Evolutionary conservation across 306 rosid genomes (phyloP), one percentile per base, ranked within the genome.

Genomic region (Sindora glabra): DNA sequence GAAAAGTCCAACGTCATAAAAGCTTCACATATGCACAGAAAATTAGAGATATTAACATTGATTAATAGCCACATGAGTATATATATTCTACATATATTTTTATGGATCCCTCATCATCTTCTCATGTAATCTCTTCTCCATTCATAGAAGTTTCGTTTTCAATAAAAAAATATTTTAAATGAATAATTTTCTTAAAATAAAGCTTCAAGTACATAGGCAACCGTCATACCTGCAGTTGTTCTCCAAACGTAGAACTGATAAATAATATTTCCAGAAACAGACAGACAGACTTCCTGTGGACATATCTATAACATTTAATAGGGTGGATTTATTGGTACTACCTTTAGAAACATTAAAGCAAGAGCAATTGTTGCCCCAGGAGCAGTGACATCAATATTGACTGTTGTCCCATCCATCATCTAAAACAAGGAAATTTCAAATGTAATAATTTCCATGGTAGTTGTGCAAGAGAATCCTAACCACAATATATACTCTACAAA

Each of bases 361-460:
- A 91, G 81, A 61, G 98, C 95, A 53, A 91, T 75, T 47, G 79
- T 85, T 23, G 96, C 98, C 72, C 98, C 98, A 69, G 98, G 92
- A 46, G 96, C 96, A 4, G 98, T 91, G 77, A 89, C 88, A 76
- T 91, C 96, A 69, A 91, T 72, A 68, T 91, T 91, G 60, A 86
- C 84, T 5, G 81, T 74, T 62, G 90, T 75, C 47, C 95, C 98
- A 72, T 91, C 98, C 87, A 87, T 80, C 87, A 85, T 85, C 98
- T 91, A 75, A 56, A 72, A 46, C 48, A 72, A 33, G 69, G 73
- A 61, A 38, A 16, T 34, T 39, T 34, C 40, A 67, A 5, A 53
- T 27, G 27, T 50, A 62, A 44, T 48, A 63, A 59, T 32, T 62
- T 22, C 53, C 30, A 47, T 16, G 24, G 44, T 71, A 78, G 57